phyloP scores from a whole-genome alignment of 2,329 filamentous ascomycete genomes.

The Colletotrichum lupini region DNA sequence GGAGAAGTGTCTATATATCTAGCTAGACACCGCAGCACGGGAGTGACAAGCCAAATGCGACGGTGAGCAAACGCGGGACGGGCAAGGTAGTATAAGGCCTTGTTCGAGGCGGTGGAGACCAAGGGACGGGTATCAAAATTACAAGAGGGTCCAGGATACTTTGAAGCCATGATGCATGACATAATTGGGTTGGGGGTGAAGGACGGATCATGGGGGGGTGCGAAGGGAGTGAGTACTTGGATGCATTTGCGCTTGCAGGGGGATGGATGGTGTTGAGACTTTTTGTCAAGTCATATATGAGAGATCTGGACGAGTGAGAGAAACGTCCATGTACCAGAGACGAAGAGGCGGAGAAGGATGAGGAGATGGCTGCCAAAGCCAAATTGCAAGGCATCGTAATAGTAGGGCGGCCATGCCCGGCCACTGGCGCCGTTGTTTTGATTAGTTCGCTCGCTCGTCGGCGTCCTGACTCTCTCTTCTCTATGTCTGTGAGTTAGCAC shows the following conservation, averaged over 20 bases:
- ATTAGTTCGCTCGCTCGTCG: constrained; percentile 29
- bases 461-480: constrained; percentile 6
- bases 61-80: constrained; percentile 32
- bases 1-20: constrained; percentile 35
- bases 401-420: constrained; percentile 12
- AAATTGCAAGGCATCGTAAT: constrained; percentile 28
- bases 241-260: constrained; percentile 36
- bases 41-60: constrained; percentile 25
- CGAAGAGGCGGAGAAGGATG: constrained; percentile 7
- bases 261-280: constrained; percentile 35
- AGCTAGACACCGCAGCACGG: constrained; percentile 21
- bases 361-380: constrained; percentile 5
- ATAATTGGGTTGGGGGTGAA: constrained; percentile 51
- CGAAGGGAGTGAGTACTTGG: constrained; percentile 22
- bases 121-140: constrained; percentile 44
- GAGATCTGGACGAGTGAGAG: constrained; percentile 4
- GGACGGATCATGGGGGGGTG: constrained; percentile 21
- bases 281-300: constrained; percentile 33
- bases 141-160: constrained; percentile 49
- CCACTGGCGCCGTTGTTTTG: constrained; percentile 27
- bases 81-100: constrained; percentile 27
- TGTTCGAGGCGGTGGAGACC: constrained; percentile 35
- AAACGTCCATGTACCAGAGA: not conserved
- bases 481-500: constrained; percentile 8
- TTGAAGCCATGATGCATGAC: constrained; percentile 54